A percentile compares a stretch with the other conserved stretches of the same genome.
Evolutionary conservation across 2,329 filamentous ascomycete genomes (phyloP).

Genomic region (Metarhizium guizhouense): DNA sequence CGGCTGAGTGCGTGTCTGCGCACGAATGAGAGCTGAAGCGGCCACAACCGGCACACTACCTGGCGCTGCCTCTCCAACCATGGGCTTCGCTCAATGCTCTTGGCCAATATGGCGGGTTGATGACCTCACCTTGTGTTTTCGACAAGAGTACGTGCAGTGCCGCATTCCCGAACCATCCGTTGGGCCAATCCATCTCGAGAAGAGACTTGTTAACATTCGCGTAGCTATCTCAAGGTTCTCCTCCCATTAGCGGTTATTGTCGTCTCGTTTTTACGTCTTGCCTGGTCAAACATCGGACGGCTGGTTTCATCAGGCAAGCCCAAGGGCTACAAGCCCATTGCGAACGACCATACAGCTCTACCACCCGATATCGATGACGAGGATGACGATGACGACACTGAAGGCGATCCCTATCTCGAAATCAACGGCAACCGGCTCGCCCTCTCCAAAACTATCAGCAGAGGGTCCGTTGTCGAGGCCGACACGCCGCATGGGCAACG

Average conservation of each 20-base stretch:
- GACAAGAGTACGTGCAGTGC: conserved; percentile 50
- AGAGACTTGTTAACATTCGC: neutral
- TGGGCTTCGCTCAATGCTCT: conserved; percentile 44
- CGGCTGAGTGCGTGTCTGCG: conserved; percentile 1
- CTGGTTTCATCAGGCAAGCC: conserved; percentile 39
- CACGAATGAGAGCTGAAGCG: neutral
- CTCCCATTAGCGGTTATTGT: conserved; percentile 66
- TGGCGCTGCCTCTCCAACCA: conserved; percentile 12
- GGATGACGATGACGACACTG: neutral
- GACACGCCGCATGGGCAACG: conserved; percentile 69
- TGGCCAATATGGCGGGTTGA: conserved; percentile 55
- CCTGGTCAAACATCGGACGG: conserved; percentile 46
- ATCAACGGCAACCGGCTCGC: conserved; percentile 49
- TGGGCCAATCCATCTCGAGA: neutral
- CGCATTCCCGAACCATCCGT: neutral
- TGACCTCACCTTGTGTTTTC: conserved; percentile 56
- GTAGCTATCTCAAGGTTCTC: conserved; percentile 50
- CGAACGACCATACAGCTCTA: conserved; percentile 41
- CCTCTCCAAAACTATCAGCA: conserved; percentile 52
- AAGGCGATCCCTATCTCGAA: conserved; percentile 42
- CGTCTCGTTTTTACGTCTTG: conserved; percentile 60
- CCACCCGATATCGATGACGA: conserved; percentile 36
- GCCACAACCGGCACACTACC: conserved; percentile 8
- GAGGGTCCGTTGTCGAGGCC: conserved; percentile 58
- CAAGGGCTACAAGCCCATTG: conserved; percentile 48